Base-by-base conservation (phyloP, 495 filamentous ascomycete species). In the Lophium mytilinum region DNA sequence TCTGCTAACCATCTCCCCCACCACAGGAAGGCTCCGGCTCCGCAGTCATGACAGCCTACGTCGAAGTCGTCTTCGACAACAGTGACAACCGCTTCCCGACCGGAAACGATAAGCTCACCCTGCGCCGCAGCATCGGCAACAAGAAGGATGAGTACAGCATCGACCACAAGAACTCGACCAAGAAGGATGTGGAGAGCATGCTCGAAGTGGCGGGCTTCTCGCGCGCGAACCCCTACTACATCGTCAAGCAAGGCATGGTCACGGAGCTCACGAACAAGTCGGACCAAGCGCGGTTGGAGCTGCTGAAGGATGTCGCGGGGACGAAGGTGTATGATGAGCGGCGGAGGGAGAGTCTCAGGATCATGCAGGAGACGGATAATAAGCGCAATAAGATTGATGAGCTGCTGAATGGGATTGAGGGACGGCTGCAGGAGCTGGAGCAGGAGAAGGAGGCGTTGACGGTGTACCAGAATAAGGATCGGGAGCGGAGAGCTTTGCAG, bases 71-170 rank as follows among this genome's bases (percentile, higher is more conserved):
- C 61, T 99, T 99, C 69, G 94, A 99, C 76, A 99, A 99, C 69
- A 87, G 80, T 52, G 92, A 97, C 68, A 90, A 93, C 64, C 87
- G 93, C 64, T 99, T 97, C 71, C 91, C 90, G 39, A 96, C 91
- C 11, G 92, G 89, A 54, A 91, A 89, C 63, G 82, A 89, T 36
- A 92, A 97, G 67, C 79, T 97, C 9, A 83, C 93, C 9, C 78
- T 99, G 24, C 83, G 93, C 48, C 86, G 93, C 18, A 97, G 94
- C 0, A 97, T 99, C 63, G 93, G 92, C 33, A 77, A 90, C 51
- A 97, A 99, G 73, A 98, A 99, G 73, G 93, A 99, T 64, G 93
- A 99, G 73, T 99, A 97, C 67, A 94, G 90, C 9, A 79, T 97
- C 0, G 93, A 99, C 69, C 83, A 89, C 63, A 97, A 96, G 73